These are phyloP conservation scores for Auxenochlorella pyrenoidosa DNA, from an alignment of 139 green algal species.

Conservation along the genomic window DNA sequence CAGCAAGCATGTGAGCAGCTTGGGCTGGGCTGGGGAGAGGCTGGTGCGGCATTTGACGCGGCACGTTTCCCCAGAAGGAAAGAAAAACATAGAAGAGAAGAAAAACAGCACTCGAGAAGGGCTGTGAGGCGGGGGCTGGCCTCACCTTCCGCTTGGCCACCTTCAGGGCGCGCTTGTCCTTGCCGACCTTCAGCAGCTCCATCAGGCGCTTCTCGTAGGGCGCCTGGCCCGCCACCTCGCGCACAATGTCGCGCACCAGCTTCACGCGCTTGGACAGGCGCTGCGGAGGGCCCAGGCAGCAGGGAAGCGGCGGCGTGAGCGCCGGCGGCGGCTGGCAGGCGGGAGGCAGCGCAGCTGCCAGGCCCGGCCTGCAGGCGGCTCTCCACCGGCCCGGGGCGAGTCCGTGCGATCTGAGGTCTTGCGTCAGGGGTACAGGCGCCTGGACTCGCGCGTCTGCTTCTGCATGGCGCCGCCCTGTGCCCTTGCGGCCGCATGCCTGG, in stretches of 20 bases:
- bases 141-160: slow-evolving; percentile 94
- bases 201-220: slow-evolving; percentile 96
- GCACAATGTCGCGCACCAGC: slow-evolving; percentile 90
- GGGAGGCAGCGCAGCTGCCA: not conserved
- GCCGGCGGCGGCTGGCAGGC: not conserved
- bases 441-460: too few relatives aligned
- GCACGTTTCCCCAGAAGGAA: too few relatives aligned
- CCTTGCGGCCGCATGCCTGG: too few relatives aligned
- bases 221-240: slow-evolving; percentile 92
- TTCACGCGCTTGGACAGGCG: slow-evolving; percentile 84
- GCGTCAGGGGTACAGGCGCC: too few relatives aligned
- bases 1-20: too few relatives aligned
- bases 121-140: not conserved
- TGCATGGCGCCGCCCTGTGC: too few relatives aligned
- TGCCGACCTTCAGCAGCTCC: slow-evolving; percentile 95
- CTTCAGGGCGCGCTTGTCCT: slow-evolving; percentile 97
- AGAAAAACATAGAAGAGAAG: too few relatives aligned
- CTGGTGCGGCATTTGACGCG: too few relatives aligned
- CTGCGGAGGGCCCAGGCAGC: slow-evolving; percentile 49
- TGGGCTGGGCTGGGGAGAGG: too few relatives aligned
- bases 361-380: not conserved
- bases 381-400: not conserved
- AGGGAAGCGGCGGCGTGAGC: not conserved
- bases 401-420: too few relatives aligned
- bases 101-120: too few relatives aligned